These are phyloP conservation scores for Tinospora cordifolia DNA, from an alignment of 164 flowering plant species.

Conservation along the genomic window DNA sequence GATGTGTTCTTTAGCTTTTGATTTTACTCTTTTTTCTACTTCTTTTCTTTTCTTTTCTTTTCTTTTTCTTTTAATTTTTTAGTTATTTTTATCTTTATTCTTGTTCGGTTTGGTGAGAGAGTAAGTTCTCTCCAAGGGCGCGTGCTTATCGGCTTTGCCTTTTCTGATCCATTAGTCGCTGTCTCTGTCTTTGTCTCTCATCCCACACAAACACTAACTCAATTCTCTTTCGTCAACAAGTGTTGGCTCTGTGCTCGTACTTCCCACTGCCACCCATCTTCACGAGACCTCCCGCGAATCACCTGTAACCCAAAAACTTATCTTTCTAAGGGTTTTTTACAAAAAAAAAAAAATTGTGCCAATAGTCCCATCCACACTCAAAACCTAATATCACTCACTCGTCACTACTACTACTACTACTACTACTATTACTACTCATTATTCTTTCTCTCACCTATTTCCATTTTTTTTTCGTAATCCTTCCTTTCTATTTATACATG, in stretches of 20 bases:
- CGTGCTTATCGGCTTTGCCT: slow-evolving; percentile 14
- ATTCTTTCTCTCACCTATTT: not conserved
- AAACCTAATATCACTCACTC: slow-evolving; percentile 4
- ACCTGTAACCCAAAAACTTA: not conserved
- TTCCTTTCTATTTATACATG: slow-evolving; percentile 16
- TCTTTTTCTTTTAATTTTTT: not conserved
- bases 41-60: not conserved
- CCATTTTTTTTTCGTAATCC: not conserved
- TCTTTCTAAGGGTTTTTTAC: not conserved
- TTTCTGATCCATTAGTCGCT: slow-evolving; percentile 1
- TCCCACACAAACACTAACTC: not conserved
- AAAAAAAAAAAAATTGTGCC: not conserved
- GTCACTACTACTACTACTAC: not conserved
- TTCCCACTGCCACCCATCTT: not conserved
- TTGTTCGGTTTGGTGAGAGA: slow-evolving; percentile 2
- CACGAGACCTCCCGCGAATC: not conserved
- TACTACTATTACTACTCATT: not conserved
- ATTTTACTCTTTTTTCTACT: not conserved
- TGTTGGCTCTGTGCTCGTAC: slow-evolving; percentile 11
- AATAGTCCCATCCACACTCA: slow-evolving; percentile 14
- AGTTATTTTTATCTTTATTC: too few relatives aligned
- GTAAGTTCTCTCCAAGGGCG: slow-evolving; percentile 7
- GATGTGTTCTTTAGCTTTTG: too few relatives aligned
- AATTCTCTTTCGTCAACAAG: slow-evolving; percentile 7
- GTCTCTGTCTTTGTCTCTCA: not conserved